Evolutionary conservation across 108 stramenopile genomes (phyloP), one percentile per base, ranked within the genome.

Genomic region (Epithemia pelagica): DNA sequence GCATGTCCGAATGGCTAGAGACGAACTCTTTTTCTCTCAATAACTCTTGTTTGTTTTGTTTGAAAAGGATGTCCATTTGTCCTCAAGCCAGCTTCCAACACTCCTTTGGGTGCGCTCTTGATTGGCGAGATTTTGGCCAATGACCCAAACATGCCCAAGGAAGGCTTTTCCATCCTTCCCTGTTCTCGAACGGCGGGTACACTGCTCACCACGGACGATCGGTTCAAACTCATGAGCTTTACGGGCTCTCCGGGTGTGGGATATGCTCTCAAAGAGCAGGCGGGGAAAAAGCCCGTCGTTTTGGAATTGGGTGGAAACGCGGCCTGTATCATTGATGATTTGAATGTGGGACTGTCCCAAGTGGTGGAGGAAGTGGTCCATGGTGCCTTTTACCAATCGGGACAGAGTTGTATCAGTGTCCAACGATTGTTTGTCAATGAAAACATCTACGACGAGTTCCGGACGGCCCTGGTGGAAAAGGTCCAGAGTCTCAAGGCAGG

Each of bases 321-420:
- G 7, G 82, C 94, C 7, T 96, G 96, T 76, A 71, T 98, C 5
- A 93, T 96, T 2, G 96, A 96, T 72, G 94, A 87, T 10, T 33
- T 74, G 58, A 94, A 95, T 77, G 96, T 95, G 22, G 82, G 96
- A 71, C 27, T 98, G 22, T 89, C 90, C 28, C 77, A 81, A 58
- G 95, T 96, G 27, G 88, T 96, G 5, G 61, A 67, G 26, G 90
- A 82, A 22, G 90, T 90, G 26, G 82, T 98, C 68, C 73, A 85
- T 2, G 71, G 84, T 65, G 96, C 96, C 68, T 98, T 91, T 74
- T 81, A 96, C 19, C 91, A 96, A 80, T 85, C 88, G 0, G 95
- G 95, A 0, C 97, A 98, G 77, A 95, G 95, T 2, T 98, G 97
- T 77, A 91, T 98, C 20, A 90, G 93, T 69, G 78, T 95, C 56